Evolutionary conservation across 73 alveolate species (phyloP), one percentile per base, ranked within the genome.

Genomic region (Uronychia setigera): DNA sequence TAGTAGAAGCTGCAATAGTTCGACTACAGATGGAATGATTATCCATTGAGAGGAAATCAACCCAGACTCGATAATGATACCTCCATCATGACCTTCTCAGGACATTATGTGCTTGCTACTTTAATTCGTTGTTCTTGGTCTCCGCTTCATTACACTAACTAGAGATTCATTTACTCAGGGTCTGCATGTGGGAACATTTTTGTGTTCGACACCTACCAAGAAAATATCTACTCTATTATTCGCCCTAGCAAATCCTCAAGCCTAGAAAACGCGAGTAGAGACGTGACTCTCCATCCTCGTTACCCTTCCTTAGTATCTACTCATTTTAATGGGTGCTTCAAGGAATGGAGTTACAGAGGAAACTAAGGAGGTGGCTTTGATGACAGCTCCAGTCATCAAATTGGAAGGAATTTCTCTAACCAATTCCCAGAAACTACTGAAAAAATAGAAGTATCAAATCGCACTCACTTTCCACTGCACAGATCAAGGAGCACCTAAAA

Each of bases 281-380:
- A 93, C 74, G 92, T 89, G 26, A 74, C 93, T 57, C 92, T 96
- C 96, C 98, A 93, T 33, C 98, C 98, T 0, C 59, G 78, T 26
- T 35, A 29, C 60, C 96, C 96, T 27, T 33, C 80, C 19, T 26
- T 92, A 0, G 92, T 88, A 9, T 79, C 96, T 0, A 88, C 96
- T 32, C 85, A 86, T 58, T 91, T 91, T 46, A 32, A 59, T 31
- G 89, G 90, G 1, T 35, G 46, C 29, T 59, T 90, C 31, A 33
- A 59, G 26, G 32, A 31, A n/a, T 90, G 88, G 88, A 75, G n/a
- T 19, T 46, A 11, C 67, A 11, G 67, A 46, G 5, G n/a, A 46
- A 19, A 11, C 67, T 5, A 46, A 46, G n/a, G n/a, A n/a, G n/a
- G n/a, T n/a, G n/a, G n/a, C n/a, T n/a, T n/a, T n/a, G n/a, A n/a